Evolutionary conservation across 2,329 filamentous ascomycete genomes (phyloP).

Genomic region (Pyrenophora graminea): DNA sequence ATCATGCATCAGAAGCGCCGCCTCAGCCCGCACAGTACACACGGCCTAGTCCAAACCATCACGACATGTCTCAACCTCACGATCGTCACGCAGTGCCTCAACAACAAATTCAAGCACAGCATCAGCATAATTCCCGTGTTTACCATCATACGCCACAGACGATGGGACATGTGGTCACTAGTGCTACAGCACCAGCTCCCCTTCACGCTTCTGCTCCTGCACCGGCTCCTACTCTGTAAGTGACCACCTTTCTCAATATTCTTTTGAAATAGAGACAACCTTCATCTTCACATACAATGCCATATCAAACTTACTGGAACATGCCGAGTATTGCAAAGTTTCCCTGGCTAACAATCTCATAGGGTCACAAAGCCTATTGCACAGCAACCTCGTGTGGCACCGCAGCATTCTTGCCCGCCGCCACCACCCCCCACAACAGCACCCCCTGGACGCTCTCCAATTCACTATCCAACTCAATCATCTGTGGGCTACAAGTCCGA

Average conservation of each 20-base stretch:
- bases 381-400: constrained; percentile 33
- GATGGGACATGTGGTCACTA: constrained; percentile 33
- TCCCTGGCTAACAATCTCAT: constrained; percentile 1
- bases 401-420: constrained; percentile 28
- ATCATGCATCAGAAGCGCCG: constrained; percentile 28
- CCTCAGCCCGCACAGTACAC: constrained; percentile 26
- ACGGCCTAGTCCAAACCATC: constrained; percentile 21
- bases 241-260: not conserved
- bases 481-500: constrained; percentile 61
- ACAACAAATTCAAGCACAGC: constrained; percentile 24
- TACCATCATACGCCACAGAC: constrained; percentile 39
- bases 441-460: constrained; percentile 29
- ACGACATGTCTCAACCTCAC: constrained; percentile 28
- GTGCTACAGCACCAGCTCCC: constrained; percentile 21
- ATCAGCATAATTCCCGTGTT: constrained; percentile 37
- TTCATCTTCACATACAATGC: not conserved
- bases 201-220: not conserved
- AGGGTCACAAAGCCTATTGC: constrained; percentile 46
- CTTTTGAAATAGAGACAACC: no score
- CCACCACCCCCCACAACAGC: constrained; percentile 23
- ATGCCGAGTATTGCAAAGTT: not conserved
- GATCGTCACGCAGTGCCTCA: constrained; percentile 30
- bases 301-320: no score
- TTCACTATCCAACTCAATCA: constrained; percentile 27
- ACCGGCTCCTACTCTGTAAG: constrained; percentile 20